phyloP scores from a whole-genome alignment of 2,329 filamentous ascomycete species.

The Penicillium sp. region DNA sequence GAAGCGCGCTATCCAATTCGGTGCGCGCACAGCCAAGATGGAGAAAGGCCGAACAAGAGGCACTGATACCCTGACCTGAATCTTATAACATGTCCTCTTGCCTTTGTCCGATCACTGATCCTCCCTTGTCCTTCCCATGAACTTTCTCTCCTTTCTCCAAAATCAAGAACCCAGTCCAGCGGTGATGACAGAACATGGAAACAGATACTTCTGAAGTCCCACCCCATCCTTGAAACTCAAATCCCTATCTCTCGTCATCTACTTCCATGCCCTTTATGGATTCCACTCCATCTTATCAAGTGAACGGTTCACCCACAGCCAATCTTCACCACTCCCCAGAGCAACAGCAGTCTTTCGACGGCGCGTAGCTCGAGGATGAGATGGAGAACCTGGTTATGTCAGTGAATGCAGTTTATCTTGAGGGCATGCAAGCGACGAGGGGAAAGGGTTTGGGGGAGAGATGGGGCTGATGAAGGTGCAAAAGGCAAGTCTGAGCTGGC shows the following conservation, averaged over 20 bases:
- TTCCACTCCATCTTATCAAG: neutral
- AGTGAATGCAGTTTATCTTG: neutral
- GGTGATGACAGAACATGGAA: conserved; percentile 39
- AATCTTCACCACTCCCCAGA: conserved; percentile 4
- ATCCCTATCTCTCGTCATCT: neutral
- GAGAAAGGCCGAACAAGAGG: conserved; percentile 62
- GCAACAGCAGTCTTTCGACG: conserved; percentile 21
- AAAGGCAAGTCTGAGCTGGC: conserved; percentile 33
- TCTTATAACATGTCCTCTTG: neutral
- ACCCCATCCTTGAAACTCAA: conserved; percentile 1
- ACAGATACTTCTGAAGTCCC: conserved; percentile 42
- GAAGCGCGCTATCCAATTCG: conserved; percentile 88
- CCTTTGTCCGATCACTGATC: too few species aligned
- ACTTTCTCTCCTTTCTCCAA: neutral
- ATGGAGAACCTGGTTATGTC: neutral
- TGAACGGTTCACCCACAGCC: neutral
- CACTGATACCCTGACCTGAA: conserved; percentile 50
- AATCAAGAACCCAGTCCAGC: conserved; percentile 19
- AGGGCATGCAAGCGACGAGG: neutral
- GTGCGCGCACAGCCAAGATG: conserved; percentile 78
- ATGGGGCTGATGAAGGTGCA: conserved; percentile 21
- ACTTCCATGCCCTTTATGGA: conserved; percentile 1
- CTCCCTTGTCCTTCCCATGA: neutral
- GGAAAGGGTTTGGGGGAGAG: conserved; percentile 1
- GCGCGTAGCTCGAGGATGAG: conserved; percentile 15